Base-by-base conservation (phyloP, 306 rosid species). In the Begonia masoniana region DNA sequence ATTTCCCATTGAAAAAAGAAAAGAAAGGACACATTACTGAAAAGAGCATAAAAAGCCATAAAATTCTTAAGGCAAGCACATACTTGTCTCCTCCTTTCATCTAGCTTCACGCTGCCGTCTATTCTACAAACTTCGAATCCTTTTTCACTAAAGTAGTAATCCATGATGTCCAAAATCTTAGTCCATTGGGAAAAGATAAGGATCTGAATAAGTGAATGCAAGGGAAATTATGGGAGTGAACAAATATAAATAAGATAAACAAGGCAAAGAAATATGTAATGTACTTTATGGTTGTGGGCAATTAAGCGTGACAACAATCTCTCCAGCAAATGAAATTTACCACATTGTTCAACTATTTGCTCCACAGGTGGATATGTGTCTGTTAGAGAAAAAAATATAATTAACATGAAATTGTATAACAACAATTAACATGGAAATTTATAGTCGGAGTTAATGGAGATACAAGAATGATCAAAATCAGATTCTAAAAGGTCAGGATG, bases 171-270 rank as follows among this genome's bases (percentile, higher is more conserved):
- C 68, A 92, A 63, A 65, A 92, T 70, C 70, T 68, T 86, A 52
- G 88, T 76, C 96, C 92, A 83, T 72, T 92, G 99, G 47, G 86
- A 77, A 67, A 92, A 92, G 69, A 92, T 79, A 60, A 92, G 77
- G 57, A 92, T 93, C 99, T 92, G 85, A n/a, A 45, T 45, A 62
- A 5, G 41, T 59, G 74, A 68, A 66, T 14, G 52, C 61, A 70
- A 42, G 54, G 47, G 14, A 65, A 63, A 74, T 64, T 58, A 52
- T 26, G 48, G 61, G 19, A 63, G 15, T 45, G 49, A 45, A 45
- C n/a, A 60, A 69, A 35, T 55, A 48, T 66, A 36, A 55, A 50
- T 47, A 12, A 57, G 14, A 49, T 59, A 47, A 24, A 61, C 12
- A 39, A 62, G 53, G 45, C 10, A 39, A 62, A 55, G 41, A 15